phyloP scores from a whole-genome alignment of 257 asterid genomes.

The Osmanthus fragrans region DNA sequence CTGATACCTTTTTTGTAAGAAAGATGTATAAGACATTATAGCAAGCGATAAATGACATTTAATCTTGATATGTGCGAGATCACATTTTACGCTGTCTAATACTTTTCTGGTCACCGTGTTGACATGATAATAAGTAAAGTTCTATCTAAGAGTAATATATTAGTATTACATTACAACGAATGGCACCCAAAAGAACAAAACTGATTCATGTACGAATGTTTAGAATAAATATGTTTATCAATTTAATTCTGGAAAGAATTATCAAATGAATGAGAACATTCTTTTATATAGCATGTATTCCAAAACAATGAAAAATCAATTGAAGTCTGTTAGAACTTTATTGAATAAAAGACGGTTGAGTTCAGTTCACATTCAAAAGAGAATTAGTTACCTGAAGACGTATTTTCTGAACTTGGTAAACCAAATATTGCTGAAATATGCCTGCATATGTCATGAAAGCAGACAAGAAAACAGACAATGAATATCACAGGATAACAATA shows the following conservation, averaged over 20 bases:
- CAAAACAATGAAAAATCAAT: slow-evolving; percentile 5
- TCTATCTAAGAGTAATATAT: neutral
- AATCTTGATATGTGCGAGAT: neutral
- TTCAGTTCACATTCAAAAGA: slow-evolving; percentile 17
- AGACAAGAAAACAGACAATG: neutral
- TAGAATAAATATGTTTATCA: neutral
- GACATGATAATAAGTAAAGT: neutral
- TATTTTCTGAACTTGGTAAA: slow-evolving; percentile 90
- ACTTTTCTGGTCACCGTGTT: neutral
- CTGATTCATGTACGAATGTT: neutral
- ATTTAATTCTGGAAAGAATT: neutral
- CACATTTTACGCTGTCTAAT: neutral
- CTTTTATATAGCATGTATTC: neutral
- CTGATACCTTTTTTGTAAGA: neutral
- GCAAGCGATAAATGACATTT: neutral
- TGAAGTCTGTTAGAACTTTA: neutral
- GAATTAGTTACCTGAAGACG: slow-evolving; percentile 72
- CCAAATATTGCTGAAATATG: slow-evolving; percentile 86
- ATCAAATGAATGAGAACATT: neutral
- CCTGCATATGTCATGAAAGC: slow-evolving; percentile 42
- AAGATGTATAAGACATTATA: neutral
- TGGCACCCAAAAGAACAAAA: neutral
- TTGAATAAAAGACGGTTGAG: slow-evolving; percentile 14
- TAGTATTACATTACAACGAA: neutral
- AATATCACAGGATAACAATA: neutral